phyloP scores from a whole-genome alignment of 495 filamentous ascomycete genomes.

The Jackrogersella minutella region DNA sequence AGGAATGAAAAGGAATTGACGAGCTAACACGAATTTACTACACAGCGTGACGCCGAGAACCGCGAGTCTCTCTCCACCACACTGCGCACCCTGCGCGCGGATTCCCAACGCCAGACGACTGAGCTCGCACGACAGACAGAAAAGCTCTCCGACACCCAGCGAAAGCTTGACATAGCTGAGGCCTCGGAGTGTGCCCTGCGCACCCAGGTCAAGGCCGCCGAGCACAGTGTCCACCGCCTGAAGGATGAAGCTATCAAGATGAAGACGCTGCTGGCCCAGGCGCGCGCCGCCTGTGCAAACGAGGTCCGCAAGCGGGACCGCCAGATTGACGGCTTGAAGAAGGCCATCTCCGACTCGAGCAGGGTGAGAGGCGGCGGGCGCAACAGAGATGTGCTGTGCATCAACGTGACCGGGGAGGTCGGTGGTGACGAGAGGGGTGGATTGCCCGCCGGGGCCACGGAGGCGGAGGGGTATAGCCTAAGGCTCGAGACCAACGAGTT shows the following conservation, averaged over 20 bases:
- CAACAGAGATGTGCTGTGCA: constrained; percentile 60
- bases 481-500: constrained; percentile 91
- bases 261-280: constrained; percentile 79
- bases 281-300: constrained; percentile 85
- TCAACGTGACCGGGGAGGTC: constrained; percentile 61
- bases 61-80: constrained; percentile 81
- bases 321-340: constrained; percentile 87
- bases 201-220: constrained; percentile 72
- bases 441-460: constrained; percentile 57
- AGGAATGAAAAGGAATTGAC: neutral
- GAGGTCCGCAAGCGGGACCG: constrained; percentile 91
- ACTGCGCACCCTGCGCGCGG: constrained; percentile 74
- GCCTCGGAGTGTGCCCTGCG: constrained; percentile 75
- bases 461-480: constrained; percentile 73
- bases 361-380: constrained; percentile 56
- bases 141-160: constrained; percentile 74
- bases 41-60: constrained; percentile 85
- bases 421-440: constrained; percentile 43
- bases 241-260: constrained; percentile 82
- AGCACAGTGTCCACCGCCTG: constrained; percentile 70
- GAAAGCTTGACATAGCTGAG: constrained; percentile 77
- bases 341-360: constrained; percentile 66
- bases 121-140: constrained; percentile 66
- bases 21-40: constrained; percentile 14
- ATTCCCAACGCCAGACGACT: constrained; percentile 73